phyloP scores from a whole-genome alignment of 2,329 filamentous ascomycete genomes.

The Fusarium algeriense region DNA sequence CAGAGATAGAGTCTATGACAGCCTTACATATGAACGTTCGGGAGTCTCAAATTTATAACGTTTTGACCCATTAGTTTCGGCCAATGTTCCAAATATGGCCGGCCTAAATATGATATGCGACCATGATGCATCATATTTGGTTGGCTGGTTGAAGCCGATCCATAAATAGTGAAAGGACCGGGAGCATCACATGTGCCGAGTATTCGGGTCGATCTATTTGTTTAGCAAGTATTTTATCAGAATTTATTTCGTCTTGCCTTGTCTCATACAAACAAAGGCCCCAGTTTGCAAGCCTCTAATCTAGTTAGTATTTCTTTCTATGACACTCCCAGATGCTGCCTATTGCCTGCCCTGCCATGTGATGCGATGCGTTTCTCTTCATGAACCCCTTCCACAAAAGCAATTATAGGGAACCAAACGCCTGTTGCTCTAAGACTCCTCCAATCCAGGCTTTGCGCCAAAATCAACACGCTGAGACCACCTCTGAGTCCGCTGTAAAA shows the following conservation, averaged over 20 bases:
- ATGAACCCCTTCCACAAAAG: conserved; percentile 19
- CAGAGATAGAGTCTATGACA: neutral
- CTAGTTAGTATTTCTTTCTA: conserved; percentile 33
- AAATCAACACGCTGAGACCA: conserved; percentile 22
- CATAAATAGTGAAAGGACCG: conserved; percentile 4
- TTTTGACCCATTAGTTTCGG: conserved; percentile 17
- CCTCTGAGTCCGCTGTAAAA: conserved; percentile 13
- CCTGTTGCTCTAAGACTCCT: conserved; percentile 40
- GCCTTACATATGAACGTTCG: neutral
- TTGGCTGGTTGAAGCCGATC: conserved; percentile 24
- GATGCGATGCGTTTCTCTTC: conserved; percentile 18
- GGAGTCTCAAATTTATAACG: conserved; percentile 14
- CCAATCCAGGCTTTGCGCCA: conserved; percentile 23
- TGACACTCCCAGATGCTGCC: conserved; percentile 34
- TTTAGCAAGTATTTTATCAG: conserved; percentile 1
- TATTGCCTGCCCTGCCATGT: conserved; percentile 6
- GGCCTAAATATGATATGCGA: conserved; percentile 30
- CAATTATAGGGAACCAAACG: conserved; percentile 37
- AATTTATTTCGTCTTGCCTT: conserved; percentile 3
- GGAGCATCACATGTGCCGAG: conserved; percentile 35
- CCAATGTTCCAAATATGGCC: conserved; percentile 21
- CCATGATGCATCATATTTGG: conserved; percentile 3
- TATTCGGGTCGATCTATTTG: conserved; percentile 11
- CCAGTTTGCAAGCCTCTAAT: conserved; percentile 20
- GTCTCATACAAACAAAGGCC: conserved; percentile 26